A percentile compares a stretch with the other conserved stretches of the same genome.
These are phyloP conservation scores for Claviceps humidiphila DNA, from an alignment of 2,329 filamentous ascomycete genomes.

Conservation along the genomic window DNA sequence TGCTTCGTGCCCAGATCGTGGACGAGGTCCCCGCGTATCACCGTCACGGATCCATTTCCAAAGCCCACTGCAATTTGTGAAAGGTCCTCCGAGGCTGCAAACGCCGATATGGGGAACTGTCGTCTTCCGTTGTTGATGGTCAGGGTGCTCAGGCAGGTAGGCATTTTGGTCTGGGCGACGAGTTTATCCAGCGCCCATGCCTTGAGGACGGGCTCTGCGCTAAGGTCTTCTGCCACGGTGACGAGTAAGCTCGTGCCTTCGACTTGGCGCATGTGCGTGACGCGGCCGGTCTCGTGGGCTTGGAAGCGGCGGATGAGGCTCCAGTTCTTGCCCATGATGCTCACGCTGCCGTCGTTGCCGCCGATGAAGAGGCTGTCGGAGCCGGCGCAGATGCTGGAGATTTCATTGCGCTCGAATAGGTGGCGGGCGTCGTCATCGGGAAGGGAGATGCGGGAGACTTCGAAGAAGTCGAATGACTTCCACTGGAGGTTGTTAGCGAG, in stretches of 20 bases:
- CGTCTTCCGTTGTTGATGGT: slow-evolving; percentile 80
- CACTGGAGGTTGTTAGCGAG: slow-evolving; percentile 42
- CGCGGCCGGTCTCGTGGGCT: slow-evolving; percentile 65
- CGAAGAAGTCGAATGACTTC: slow-evolving; percentile 99
- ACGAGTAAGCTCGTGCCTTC: slow-evolving; percentile 76
- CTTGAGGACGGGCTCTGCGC: slow-evolving; percentile 76
- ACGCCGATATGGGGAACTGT: slow-evolving; percentile 88
- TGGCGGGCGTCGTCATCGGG: slow-evolving; percentile 65
- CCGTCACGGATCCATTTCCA: slow-evolving; percentile 84
- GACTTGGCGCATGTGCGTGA: slow-evolving; percentile 87
- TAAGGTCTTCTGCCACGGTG: slow-evolving; percentile 77
- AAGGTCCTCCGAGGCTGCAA: slow-evolving; percentile 75
- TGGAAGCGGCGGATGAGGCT: slow-evolving; percentile 78
- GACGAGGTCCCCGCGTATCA: slow-evolving; percentile 86
- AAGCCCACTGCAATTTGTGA: slow-evolving; percentile 92
- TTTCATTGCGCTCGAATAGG: slow-evolving; percentile 70
- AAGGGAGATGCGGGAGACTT: slow-evolving; percentile 72
- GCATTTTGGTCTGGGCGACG: slow-evolving; percentile 84
- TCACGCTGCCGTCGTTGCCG: slow-evolving; percentile 70
- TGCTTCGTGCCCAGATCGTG: slow-evolving; percentile 92
- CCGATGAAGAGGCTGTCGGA: slow-evolving; percentile 85
- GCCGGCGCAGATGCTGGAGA: slow-evolving; percentile 73
- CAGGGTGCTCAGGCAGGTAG: slow-evolving; percentile 76
- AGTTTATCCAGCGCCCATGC: slow-evolving; percentile 95
- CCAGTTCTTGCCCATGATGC: slow-evolving; percentile 77